Conservation (phyloP, 177 flowering plant species). For the Vitis hybrid region DNA sequence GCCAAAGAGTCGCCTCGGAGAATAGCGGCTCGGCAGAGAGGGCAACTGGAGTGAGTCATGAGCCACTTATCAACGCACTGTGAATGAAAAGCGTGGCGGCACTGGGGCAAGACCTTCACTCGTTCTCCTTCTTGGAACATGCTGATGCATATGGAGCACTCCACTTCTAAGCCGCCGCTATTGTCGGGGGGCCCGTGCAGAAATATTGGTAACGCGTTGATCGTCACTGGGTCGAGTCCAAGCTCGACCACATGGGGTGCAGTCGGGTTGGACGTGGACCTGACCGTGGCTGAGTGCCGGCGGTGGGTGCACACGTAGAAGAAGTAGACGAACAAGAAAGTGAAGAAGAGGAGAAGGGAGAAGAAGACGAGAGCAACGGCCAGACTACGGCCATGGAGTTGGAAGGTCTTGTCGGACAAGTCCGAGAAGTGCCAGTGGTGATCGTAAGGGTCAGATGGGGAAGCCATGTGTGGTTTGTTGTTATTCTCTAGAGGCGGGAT, state of each 20-base stretch:
- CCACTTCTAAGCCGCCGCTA: neutral
- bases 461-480: no score
- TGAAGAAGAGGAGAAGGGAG: no score
- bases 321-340: neutral
- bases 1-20: neutral
- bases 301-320: neutral
- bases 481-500: no score
- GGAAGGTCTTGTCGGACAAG: no score
- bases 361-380: no score
- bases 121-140: neutral
- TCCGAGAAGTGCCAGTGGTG: no score
- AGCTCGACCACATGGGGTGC: neutral
- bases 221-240: constrained; percentile 5
- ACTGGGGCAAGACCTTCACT: constrained; percentile 1
- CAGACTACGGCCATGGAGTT: no score
- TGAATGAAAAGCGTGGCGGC: constrained; percentile 5
- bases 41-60: neutral
- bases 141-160: constrained; percentile 8
- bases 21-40: neutral
- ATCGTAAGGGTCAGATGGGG: no score
- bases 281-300: neutral
- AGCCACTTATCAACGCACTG: constrained; percentile 10
- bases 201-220: neutral
- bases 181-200: neutral
- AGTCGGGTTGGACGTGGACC: neutral